Conservation (phyloP, 2,329 filamentous ascomycete genomes). For the Neobulgaria alba region DNA sequence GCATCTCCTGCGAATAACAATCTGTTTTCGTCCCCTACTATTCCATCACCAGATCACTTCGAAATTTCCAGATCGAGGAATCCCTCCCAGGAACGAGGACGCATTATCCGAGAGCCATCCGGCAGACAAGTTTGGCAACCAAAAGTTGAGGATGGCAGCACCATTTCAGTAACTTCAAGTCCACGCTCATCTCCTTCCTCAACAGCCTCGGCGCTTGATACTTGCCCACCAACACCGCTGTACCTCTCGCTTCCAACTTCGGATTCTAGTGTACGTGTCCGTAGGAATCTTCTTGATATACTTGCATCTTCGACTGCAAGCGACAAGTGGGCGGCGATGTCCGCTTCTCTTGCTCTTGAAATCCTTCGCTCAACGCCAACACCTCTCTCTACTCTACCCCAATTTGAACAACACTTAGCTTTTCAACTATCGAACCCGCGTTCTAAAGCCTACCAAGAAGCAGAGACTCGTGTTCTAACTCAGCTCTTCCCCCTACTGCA, state of each 20-base stretch:
- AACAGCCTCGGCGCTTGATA: conserved; percentile 22
- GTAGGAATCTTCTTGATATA: conserved; percentile 25
- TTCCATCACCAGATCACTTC: conserved; percentile 25
- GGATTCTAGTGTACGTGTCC: conserved; percentile 22
- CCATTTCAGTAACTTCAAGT: conserved; percentile 19
- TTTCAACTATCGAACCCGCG: conserved; percentile 24
- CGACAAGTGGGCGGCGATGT: conserved; percentile 23
- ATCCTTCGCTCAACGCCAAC: conserved; percentile 27
- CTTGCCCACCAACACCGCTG: conserved; percentile 20
- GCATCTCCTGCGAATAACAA: conserved; percentile 21
- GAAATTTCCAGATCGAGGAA: conserved; percentile 14
- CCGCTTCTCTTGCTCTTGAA: conserved; percentile 25
- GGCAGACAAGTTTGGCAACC: conserved; percentile 21
- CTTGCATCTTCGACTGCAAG: conserved; percentile 21
- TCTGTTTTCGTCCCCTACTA: conserved; percentile 21
- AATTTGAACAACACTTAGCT: conserved; percentile 26
- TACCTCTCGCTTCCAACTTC: conserved; percentile 19
- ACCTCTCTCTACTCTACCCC: conserved; percentile 22
- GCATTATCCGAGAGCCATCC: conserved; percentile 16
- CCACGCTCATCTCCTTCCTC: conserved; percentile 26
- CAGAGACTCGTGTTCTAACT: conserved; percentile 21
- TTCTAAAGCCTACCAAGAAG: conserved; percentile 24
- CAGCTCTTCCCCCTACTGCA: conserved; percentile 25
- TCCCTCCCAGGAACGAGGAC: conserved; percentile 15
- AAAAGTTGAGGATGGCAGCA: conserved; percentile 18